Evolutionary conservation across 768 basidiomycete species (phyloP), one percentile per base, ranked within the genome.

Genomic region (Russula olivacea): DNA sequence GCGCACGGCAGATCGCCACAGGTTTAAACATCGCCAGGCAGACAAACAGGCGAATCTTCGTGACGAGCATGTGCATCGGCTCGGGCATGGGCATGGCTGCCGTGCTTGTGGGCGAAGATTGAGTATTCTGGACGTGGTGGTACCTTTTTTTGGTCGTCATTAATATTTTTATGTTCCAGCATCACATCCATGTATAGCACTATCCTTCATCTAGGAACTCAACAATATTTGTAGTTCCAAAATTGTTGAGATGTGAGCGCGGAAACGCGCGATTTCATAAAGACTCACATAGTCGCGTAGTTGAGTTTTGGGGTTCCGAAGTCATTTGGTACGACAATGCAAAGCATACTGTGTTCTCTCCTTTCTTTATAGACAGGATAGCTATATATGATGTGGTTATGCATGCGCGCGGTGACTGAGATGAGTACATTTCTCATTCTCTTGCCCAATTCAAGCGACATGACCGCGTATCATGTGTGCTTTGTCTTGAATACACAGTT

Each of bases 71-170:
- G 93, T 95, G 93, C 72, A 87, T 93, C 70, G 92, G 91, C 8
- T 84, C 82, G 15, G 91, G 92, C 25, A 93, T 93, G 89, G 90
- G 91, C 41, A 92, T 93, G 89, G 91, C 91, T 36, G 89, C 84
- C 50, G 79, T 93, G 2, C 88, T 93, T 70, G 89, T 91, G 59
- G 90, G 79, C 73, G 92, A 94, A 80, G 86, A 92, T 68, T 92
- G 69, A 76, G 61, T 30, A 25, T 23, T 25, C 41, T 25, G 12
- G 19, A 32, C 19, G 43, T 32, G 50, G 45, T 21, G 45, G 15
- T 40, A 7, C 38, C 38, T 5, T 15, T 60, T n/a, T 38, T 49
- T 32, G n/a, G 10, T 41, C 4, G 19, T 21, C 25, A 19, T 55
- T 25, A 38, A 54, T 55, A 34, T 55, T 34, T 64, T 55, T 40